These are phyloP conservation scores for Cymbopogon flexuosus DNA, from an alignment of 202 grass and related monocot species.

Conservation along the genomic window DNA sequence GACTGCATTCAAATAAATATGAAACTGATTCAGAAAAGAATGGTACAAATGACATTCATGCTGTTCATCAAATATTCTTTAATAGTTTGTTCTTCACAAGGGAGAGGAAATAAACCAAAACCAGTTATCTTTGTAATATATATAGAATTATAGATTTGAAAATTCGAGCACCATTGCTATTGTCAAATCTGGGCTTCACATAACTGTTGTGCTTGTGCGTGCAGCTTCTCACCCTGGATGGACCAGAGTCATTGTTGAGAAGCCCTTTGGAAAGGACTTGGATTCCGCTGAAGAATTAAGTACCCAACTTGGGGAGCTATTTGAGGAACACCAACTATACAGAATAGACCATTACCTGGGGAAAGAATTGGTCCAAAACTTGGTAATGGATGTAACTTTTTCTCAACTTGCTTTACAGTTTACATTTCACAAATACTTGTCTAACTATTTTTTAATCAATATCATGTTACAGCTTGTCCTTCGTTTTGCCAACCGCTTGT, in stretches of 20 bases:
- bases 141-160: neutral
- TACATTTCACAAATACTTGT: neutral
- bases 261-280: constrained; percentile 96
- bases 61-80: neutral
- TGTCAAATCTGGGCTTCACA: constrained; percentile 4
- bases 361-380: constrained; percentile 98
- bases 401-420: constrained; percentile 6
- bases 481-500: constrained; percentile 93
- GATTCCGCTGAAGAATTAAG: constrained; percentile 93
- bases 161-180: neutral
- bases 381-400: constrained; percentile 58
- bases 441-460: constrained; percentile 34
- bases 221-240: constrained; percentile 68
- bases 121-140: neutral
- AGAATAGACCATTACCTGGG: constrained; percentile 99
- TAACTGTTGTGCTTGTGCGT: constrained; percentile 29
- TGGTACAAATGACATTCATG: neutral
- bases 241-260: constrained; percentile 92
- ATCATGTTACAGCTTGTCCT: constrained; percentile 73
- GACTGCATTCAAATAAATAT: neutral
- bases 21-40: neutral
- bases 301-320: constrained; percentile 80
- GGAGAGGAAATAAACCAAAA: neutral
- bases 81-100: neutral
- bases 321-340: constrained; percentile 86